Percentiles rank a stretch among this genome's conserved stretches.
phyloP scores from a whole-genome alignment of 2,329 filamentous ascomycete genomes.

The Aschersonia sp. region DNA sequence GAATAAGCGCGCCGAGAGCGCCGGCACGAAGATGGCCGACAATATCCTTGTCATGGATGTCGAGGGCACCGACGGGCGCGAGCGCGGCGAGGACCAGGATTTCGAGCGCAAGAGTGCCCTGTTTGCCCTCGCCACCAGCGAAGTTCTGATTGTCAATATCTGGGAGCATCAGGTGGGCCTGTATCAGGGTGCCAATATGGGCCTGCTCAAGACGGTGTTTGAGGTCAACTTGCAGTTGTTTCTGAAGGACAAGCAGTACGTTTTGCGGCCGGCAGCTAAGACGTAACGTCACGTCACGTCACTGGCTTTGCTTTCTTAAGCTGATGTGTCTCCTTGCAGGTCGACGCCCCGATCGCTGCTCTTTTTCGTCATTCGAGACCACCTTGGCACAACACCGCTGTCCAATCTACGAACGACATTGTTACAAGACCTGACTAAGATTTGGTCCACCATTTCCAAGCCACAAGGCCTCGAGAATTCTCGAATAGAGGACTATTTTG shows the following conservation, averaged over 20 bases:
- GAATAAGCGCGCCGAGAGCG: slow-evolving; percentile 56
- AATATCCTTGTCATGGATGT: slow-evolving; percentile 99
- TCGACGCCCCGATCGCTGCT: slow-evolving; percentile 80
- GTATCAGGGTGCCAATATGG: slow-evolving; percentile 99
- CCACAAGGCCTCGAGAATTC: slow-evolving; percentile 78
- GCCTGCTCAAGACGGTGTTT: slow-evolving; percentile 93
- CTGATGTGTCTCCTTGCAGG: slow-evolving; percentile 24
- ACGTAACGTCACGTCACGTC: too few species aligned
- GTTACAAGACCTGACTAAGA: slow-evolving; percentile 76
- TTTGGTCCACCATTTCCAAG: slow-evolving; percentile 90
- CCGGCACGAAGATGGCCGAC: slow-evolving; percentile 61
- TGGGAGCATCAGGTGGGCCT: slow-evolving; percentile 98
- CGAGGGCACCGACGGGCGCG: slow-evolving; percentile 90
- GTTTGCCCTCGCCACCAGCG: slow-evolving; percentile 92
- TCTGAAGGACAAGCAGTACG: slow-evolving; percentile 83
- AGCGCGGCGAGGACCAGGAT: slow-evolving; percentile 94
- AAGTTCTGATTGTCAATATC: slow-evolving; percentile 96
- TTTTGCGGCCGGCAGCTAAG: slow-evolving; percentile 5
- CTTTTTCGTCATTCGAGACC: slow-evolving; percentile 98
- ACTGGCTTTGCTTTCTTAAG: background rate
- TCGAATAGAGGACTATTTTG: slow-evolving; percentile 91
- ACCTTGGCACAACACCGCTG: slow-evolving; percentile 82
- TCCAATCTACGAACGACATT: slow-evolving; percentile 82
- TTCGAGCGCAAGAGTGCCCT: slow-evolving; percentile 97
- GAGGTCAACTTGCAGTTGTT: slow-evolving; percentile 97